These are phyloP conservation scores for Apiosordaria backusii DNA, from an alignment of 495 filamentous ascomycete species.

Conservation along the genomic window DNA sequence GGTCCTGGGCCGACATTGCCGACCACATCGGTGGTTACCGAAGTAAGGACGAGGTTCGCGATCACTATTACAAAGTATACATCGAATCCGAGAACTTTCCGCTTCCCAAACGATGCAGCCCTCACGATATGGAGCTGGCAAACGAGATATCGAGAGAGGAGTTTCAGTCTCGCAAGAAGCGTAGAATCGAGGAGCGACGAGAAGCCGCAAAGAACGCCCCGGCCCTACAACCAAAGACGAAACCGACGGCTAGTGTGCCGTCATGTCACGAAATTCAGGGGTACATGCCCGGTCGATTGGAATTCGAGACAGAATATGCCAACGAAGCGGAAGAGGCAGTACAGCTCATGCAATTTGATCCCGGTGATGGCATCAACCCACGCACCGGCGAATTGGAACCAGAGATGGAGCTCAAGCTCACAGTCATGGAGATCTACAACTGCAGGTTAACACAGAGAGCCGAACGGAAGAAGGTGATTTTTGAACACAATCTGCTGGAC, in stretches of 20 bases:
- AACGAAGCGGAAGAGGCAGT: conserved; percentile 98
- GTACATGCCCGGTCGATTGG: conserved; percentile 96
- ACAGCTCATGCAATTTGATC: conserved; percentile 96
- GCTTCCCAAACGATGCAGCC: conserved; percentile 77
- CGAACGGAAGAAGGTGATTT: conserved; percentile 95
- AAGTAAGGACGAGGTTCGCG: conserved; percentile 87
- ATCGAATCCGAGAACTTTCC: conserved; percentile 80
- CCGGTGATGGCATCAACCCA: conserved; percentile 84
- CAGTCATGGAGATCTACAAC: conserved; percentile 98
- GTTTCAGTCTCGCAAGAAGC: conserved; percentile 91
- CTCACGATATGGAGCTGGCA: conserved; percentile 69
- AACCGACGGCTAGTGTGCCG: conserved; percentile 89
- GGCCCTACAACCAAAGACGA: conserved; percentile 84
- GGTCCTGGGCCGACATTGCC: conserved; percentile 96
- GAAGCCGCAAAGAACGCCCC: conserved; percentile 81
- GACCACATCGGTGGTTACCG: conserved; percentile 96
- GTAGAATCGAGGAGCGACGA: conserved; percentile 87
- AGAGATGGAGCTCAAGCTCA: conserved; percentile 95
- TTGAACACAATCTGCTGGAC: conserved; percentile 89
- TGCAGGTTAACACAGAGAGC: conserved; percentile 82
- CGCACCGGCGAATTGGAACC: conserved; percentile 80
- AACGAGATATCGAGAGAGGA: conserved; percentile 81
- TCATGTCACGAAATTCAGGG: conserved; percentile 96
- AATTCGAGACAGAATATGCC: conserved; percentile 96
- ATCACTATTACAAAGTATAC: conserved; percentile 89